Base-by-base conservation (phyloP, 1,284 basidiomycete species). In the Vanrija pseudolonga region DNA sequence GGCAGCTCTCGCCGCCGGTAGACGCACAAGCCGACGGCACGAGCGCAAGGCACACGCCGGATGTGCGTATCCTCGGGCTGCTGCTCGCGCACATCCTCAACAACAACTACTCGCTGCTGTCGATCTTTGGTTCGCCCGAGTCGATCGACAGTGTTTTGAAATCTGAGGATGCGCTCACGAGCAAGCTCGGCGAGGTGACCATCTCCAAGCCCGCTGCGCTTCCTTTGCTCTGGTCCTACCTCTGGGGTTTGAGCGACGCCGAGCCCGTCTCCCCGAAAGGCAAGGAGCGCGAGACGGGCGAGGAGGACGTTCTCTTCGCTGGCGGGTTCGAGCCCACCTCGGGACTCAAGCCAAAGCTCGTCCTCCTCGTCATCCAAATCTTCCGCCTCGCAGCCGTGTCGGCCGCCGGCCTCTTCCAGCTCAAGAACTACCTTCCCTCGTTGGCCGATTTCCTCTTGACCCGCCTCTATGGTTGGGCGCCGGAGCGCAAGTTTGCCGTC, bases 51-150 rank as follows among this genome's bases (percentile, higher is more conserved):
- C n/a, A 32, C 32, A 32, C 32, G 4, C 61, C 65, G 3, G 49
- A 67, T 24, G 22, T 61, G 2, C 56, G 56, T n/a, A 60, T 73
- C 15, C 56, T 74, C 4, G 63, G 69, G 3, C 54, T 66, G 8
- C 60, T 74, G 3, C 59, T 74, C 40, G 57, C 72, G 1, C 70
- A 74, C 53, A 60, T 69, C 22, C 61, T 71, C 23, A 60, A 61
- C 46, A 69, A 68, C 66, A 71, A 73, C 51, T 74, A 74, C 51
- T 59, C 65, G 3, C 58, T 73, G 23, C 45, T 69, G 5, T 60
- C 65, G 12, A 52, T 70, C 14, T 66, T 68, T 47, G 45, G 55
- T 40, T 38, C 36, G 8, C 24, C 28, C 8, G 52, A 54, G 11
- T 39, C 40, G 14, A 41, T 47, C 36, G 46, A 45, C 22, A 44